A percentile compares a stretch with the other conserved stretches of the same genome.
Conservation (phyloP, 768 basidiomycete species). For the Hericium coralloides region DNA sequence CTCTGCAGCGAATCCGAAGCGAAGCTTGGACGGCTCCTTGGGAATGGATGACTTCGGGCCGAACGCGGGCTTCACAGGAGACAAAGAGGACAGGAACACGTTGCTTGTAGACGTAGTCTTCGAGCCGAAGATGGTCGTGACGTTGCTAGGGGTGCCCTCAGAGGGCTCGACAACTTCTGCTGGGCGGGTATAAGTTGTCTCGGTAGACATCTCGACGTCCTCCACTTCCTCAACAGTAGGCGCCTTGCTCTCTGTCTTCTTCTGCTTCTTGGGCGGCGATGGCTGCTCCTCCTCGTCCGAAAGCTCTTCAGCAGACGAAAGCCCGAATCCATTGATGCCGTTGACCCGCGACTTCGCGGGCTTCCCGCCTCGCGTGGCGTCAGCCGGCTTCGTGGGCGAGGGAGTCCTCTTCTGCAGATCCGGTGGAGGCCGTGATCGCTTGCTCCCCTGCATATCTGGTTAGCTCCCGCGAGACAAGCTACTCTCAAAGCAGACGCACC, state of each 20-base stretch:
- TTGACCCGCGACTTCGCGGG: constrained; percentile 7
- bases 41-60: constrained; percentile 44
- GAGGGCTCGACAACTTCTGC: constrained; percentile 32
- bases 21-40: constrained; percentile 71
- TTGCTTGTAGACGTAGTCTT: constrained; percentile 16
- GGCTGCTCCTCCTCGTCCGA: constrained; percentile 30
- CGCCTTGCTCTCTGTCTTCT: constrained; percentile 21
- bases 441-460: constrained; percentile 48
- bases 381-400: constrained; percentile 10
- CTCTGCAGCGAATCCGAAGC: constrained; percentile 61
- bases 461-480: constrained; percentile 5
- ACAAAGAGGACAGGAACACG: constrained; percentile 17
- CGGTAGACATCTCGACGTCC: constrained; percentile 24
- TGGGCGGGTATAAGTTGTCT: constrained; percentile 19
- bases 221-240: constrained; percentile 23
- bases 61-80: constrained; percentile 7
- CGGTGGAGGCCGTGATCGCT: constrained; percentile 65
- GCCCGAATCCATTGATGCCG: constrained; percentile 4
- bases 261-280: constrained; percentile 35
- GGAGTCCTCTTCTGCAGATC: constrained; percentile 34
- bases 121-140: constrained; percentile 11
- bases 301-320: constrained; percentile 1
- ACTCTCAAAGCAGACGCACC: constrained; percentile 15
- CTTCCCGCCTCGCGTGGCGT: constrained; percentile 4
- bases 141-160: constrained; percentile 12